These are phyloP conservation scores for Pythium apleroticum DNA, from an alignment of 352 stramenopile species.

Conservation along the genomic window DNA sequence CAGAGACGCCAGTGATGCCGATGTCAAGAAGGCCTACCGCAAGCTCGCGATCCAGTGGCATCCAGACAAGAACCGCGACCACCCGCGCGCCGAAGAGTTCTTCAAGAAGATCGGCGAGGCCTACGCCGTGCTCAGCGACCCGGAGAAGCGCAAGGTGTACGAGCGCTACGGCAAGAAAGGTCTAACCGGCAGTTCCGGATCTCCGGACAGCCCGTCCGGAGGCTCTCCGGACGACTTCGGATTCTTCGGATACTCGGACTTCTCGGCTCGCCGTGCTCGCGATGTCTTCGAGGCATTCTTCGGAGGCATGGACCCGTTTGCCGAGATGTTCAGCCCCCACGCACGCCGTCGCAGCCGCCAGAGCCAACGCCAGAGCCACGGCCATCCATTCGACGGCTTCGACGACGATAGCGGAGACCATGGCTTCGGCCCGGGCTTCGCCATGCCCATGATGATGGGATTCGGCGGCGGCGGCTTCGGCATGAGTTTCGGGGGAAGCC, in stretches of 20 bases:
- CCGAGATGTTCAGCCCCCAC: slow-evolving; percentile 39
- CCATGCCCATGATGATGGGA: slow-evolving; percentile 28
- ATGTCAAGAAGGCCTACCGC: slow-evolving; percentile 70
- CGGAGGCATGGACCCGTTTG: slow-evolving; percentile 53
- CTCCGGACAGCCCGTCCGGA: neutral
- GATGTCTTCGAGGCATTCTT: slow-evolving; percentile 82
- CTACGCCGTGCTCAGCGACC: slow-evolving; percentile 88
- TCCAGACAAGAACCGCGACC: slow-evolving; percentile 91
- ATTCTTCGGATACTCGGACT: slow-evolving; percentile 17
- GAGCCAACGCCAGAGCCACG: neutral
- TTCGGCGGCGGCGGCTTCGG: neutral
- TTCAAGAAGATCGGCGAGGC: slow-evolving; percentile 91
- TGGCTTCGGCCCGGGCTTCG: slow-evolving; percentile 34
- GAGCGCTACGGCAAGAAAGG: slow-evolving; percentile 46
- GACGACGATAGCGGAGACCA: slow-evolving; percentile 28
- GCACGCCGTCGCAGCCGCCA: neutral
- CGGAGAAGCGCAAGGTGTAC: slow-evolving; percentile 55
- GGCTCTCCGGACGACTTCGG: neutral
- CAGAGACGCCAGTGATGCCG: slow-evolving; percentile 38
- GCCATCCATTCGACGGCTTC: slow-evolving; percentile 13
- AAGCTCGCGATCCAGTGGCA: slow-evolving; percentile 89
- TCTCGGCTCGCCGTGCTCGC: slow-evolving; percentile 54
- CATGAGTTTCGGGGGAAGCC: slow-evolving; percentile 22
- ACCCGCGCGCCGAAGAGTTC: slow-evolving; percentile 78
- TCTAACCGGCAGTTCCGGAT: slow-evolving; percentile 16